Evolutionary conservation across 2,329 filamentous ascomycete genomes (phyloP), one percentile per base, ranked within the genome.

Genomic region (Sporothrix globosa): DNA sequence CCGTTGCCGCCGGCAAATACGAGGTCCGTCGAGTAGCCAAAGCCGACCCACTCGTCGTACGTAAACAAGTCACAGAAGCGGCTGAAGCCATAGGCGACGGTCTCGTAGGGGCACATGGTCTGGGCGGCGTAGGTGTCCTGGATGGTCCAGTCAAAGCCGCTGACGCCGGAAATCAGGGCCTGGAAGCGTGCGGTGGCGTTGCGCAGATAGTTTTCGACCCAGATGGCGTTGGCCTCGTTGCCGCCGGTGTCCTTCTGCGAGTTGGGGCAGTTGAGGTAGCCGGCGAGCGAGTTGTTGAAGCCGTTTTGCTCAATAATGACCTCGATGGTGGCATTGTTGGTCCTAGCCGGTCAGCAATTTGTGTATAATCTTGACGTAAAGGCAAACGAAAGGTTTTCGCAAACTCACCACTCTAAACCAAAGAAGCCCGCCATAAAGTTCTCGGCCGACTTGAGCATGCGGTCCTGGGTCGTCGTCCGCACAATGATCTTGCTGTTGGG

Each of bases 351-450:
- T 39, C 17, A 48, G 41, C 3, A 11, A 17, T 14, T 4, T 46
- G 44, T 44, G 41, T 4, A 7, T 4, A 2, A 14, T 14, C 9
- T 2, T 44, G 41, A 44, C 7, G 41, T 2, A 30, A 4, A 4
- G 27, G 27, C 3, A 30, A 30, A 30, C 3, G 27, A 30, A 30
- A 27, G 27, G 1, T 30, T 4, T 46, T 2, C 11, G 14, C 14
- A 17, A n/a, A 13, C 79, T 44, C 75, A 84, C 83, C 91, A 93
- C 61, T 90, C 86, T 0, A 92, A 83, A 0, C 91, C 91, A 76
- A 93, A 93, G 81, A 93, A 93, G 0, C 91, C 91, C 6, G 91
- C 89, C 76, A 93, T 81, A 79, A 92, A 93, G 78, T 93, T 91
- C 78, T 93, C 91, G 3, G 91, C 91, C 52, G 86, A 90, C 77